phyloP scores from a whole-genome alignment of 148 eudicot genomes.

The Oxyria digyna region DNA sequence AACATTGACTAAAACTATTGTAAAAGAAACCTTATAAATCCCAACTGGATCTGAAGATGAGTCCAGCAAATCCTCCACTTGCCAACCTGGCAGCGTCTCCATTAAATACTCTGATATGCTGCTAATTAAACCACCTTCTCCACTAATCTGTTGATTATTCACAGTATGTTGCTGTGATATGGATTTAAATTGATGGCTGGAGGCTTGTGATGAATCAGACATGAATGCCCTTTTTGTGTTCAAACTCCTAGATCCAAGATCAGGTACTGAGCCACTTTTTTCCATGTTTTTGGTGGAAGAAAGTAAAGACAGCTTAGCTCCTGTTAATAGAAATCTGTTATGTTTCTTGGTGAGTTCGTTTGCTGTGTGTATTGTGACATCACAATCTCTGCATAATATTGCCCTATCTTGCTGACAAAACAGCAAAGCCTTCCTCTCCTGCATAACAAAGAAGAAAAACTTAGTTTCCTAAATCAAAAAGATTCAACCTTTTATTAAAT shows the following conservation, averaged over 20 bases:
- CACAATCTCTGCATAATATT: constrained; percentile 68
- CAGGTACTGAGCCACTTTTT: background rate
- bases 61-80: constrained; percentile 61
- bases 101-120: constrained; percentile 61
- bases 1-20: too few species aligned
- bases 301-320: constrained; percentile 40
- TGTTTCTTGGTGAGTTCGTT: constrained; percentile 60
- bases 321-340: constrained; percentile 55
- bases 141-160: background rate
- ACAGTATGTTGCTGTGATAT: background rate
- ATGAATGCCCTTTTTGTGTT: too few species aligned
- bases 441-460: background rate
- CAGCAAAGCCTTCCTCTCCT: constrained; percentile 64
- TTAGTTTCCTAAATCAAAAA: background rate
- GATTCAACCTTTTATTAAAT: background rate
- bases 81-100: constrained; percentile 78
- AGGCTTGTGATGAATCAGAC: background rate
- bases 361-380: constrained; percentile 51
- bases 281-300: background rate
- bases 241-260: too few species aligned
- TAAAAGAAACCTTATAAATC: constrained; percentile 27
- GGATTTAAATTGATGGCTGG: background rate
- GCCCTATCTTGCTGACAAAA: constrained; percentile 83
- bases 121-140: constrained; percentile 8
- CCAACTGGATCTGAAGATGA: constrained; percentile 25